phyloP scores from a whole-genome alignment of 768 basidiomycete genomes.

The Tulasnella sp. region DNA sequence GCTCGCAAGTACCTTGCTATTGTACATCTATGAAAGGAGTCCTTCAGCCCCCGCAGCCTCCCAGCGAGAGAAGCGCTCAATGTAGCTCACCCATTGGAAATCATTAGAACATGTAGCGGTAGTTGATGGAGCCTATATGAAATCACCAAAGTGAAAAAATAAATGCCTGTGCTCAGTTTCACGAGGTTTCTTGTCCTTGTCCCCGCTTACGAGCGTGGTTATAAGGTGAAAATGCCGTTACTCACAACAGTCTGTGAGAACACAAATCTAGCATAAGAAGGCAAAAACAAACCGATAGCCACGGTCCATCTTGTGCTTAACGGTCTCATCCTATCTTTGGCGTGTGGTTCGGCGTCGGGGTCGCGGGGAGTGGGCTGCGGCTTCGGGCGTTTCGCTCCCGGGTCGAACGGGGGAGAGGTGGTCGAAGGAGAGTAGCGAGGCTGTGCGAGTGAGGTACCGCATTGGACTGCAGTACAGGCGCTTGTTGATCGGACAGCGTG shows the following conservation, averaged over 20 bases:
- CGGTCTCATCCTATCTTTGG: neutral
- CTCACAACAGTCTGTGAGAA: neutral
- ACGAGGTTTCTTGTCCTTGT: no score
- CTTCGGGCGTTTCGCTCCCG: neutral
- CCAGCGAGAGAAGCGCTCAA: neutral
- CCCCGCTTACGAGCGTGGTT: neutral
- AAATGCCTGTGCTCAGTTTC: no score
- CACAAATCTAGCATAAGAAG: neutral
- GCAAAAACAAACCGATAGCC: neutral
- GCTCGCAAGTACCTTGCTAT: neutral
- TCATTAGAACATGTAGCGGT: neutral
- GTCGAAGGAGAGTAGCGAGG: neutral
- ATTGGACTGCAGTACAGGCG: neutral
- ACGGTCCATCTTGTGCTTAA: neutral
- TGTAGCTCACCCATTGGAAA: slow-evolving; percentile 10
- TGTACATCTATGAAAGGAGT: slow-evolving; percentile 1
- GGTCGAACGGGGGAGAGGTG: neutral
- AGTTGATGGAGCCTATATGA: neutral
- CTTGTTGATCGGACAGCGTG: neutral
- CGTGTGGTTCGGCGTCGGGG: neutral
- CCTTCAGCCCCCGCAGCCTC: neutral
- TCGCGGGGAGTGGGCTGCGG: neutral
- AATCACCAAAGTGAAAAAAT: neutral
- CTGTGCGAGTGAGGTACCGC: neutral
- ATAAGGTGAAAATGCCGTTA: no score